A percentile compares a stretch with the other conserved stretches of the same genome.
phyloP scores from a whole-genome alignment of 2,329 filamentous ascomycete genomes.

The Pseudofabraea citricarpa region DNA sequence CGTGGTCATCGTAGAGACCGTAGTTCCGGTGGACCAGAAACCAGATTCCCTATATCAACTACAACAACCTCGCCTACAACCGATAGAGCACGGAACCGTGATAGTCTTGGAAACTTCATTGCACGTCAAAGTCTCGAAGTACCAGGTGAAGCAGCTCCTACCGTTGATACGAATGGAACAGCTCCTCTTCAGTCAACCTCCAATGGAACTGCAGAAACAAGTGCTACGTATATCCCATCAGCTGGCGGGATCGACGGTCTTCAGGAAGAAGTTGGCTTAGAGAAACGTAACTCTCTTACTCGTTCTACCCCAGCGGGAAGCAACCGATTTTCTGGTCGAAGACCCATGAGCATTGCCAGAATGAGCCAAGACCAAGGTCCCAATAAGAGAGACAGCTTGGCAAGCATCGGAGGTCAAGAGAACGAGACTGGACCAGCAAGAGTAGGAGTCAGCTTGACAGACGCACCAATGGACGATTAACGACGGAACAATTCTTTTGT shows the following conservation, averaged over 20 bases:
- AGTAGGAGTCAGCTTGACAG: constrained; percentile 62
- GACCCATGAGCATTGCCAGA: constrained; percentile 27
- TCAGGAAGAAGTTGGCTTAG: constrained; percentile 29
- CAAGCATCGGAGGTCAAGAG: constrained; percentile 29
- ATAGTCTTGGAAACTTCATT: constrained; percentile 22
- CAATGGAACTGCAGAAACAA: constrained; percentile 20
- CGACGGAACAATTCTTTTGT: too few species aligned
- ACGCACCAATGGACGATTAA: constrained; percentile 75
- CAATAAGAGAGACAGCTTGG: constrained; percentile 24
- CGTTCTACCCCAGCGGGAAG: constrained; percentile 46
- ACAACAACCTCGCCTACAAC: constrained; percentile 50
- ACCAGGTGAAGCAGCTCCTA: constrained; percentile 37
- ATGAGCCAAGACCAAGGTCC: constrained; percentile 22
- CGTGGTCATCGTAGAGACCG: constrained; percentile 71
- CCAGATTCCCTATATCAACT: constrained; percentile 78
- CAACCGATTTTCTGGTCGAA: constrained; percentile 38
- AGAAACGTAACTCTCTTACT: constrained; percentile 63
- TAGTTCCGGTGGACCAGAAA: constrained; percentile 68
- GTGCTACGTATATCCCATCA: constrained; percentile 25
- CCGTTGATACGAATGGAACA: constrained; percentile 14
- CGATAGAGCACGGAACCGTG: constrained; percentile 32
- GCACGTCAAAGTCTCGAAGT: constrained; percentile 73
- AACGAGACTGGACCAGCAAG: constrained; percentile 31
- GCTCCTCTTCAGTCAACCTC: constrained; percentile 16
- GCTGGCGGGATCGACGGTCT: constrained; percentile 8